Evolutionary conservation across 805 yeast species (phyloP).

Genomic region (Kregervanrija fluxuum): DNA sequence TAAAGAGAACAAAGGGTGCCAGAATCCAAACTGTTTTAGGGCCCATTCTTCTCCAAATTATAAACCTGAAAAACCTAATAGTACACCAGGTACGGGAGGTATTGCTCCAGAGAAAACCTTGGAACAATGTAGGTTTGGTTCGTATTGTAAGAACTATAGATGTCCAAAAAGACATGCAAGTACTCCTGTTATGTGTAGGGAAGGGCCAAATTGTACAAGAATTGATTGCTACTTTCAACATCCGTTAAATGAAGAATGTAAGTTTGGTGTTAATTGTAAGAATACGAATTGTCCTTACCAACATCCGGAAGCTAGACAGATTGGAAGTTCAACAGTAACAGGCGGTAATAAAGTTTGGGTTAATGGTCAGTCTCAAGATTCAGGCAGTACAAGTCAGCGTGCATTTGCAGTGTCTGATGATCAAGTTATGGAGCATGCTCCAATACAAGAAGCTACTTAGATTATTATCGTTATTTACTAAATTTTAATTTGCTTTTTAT

Average conservation of each 20-base stretch:
- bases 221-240: conserved; percentile 79
- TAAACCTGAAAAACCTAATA: conserved; percentile 19
- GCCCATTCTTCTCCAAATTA: conserved; percentile 77
- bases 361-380: conserved; percentile 12
- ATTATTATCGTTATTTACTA: neutral
- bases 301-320: conserved; percentile 75
- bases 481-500: neutral
- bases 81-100: neutral
- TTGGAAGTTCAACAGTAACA: conserved; percentile 6
- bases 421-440: conserved; percentile 64
- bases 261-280: conserved; percentile 69
- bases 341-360: conserved; percentile 28
- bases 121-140: conserved; percentile 79
- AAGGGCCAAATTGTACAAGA: conserved; percentile 71
- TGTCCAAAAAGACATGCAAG: conserved; percentile 86
- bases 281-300: conserved; percentile 64
- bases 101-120: conserved; percentile 40
- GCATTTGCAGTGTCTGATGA: conserved; percentile 74
- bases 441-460: conserved; percentile 33
- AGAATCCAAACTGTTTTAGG: conserved; percentile 52
- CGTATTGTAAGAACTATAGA: conserved; percentile 64
- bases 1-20: conserved; percentile 57
- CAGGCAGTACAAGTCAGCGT: conserved; percentile 45
- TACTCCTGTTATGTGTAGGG: conserved; percentile 68
- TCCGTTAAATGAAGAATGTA: conserved; percentile 74